phyloP scores from a whole-genome alignment of 129 eudicot genomes.

The Saussurea involucrata region DNA sequence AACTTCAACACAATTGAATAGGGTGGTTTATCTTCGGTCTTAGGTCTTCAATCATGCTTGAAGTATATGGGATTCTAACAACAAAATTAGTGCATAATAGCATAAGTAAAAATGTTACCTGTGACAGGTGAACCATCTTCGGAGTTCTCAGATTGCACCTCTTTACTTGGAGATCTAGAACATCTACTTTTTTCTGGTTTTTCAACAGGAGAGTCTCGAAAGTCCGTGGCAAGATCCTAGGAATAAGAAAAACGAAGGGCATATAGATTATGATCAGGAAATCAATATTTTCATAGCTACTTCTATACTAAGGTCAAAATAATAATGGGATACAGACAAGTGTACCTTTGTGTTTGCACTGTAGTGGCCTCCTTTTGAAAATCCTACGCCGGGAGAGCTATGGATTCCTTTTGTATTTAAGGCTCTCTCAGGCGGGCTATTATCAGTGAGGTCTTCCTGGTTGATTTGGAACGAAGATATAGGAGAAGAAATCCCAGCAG shows the following conservation, averaged over 20 bases:
- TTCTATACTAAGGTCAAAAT: not conserved
- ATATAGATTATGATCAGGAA: conserved; percentile 12
- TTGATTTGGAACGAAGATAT: conserved; percentile 39
- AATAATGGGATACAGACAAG: conserved; percentile 42
- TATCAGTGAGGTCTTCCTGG: conserved; percentile 31
- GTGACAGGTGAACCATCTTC: conserved; percentile 45
- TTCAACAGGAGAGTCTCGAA: conserved; percentile 25
- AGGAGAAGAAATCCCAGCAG: conserved; percentile 22
- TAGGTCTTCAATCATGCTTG: not conserved
- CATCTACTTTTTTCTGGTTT: conserved; percentile 26
- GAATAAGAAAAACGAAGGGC: conserved; percentile 30
- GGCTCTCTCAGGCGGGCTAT: conserved; percentile 29
- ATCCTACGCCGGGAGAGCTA: conserved; percentile 39
- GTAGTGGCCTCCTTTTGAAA: conserved; percentile 26
- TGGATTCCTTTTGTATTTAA: conserved; percentile 24
- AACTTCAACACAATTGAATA: not conserved
- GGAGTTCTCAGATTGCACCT: conserved; percentile 44
- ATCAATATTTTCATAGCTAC: conserved; percentile 6
- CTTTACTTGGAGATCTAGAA: conserved; percentile 46
- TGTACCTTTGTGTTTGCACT: conserved; percentile 32
- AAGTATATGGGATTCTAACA: conserved; percentile 12
- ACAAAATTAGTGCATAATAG: conserved; percentile 1
- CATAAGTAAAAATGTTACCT: conserved; percentile 35
- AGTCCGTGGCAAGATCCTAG: conserved; percentile 42
- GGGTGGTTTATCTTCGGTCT: not conserved